Evolutionary conservation across 1,284 basidiomycete genomes (phyloP).

Genomic region (Butyriboletus appendiculatus): DNA sequence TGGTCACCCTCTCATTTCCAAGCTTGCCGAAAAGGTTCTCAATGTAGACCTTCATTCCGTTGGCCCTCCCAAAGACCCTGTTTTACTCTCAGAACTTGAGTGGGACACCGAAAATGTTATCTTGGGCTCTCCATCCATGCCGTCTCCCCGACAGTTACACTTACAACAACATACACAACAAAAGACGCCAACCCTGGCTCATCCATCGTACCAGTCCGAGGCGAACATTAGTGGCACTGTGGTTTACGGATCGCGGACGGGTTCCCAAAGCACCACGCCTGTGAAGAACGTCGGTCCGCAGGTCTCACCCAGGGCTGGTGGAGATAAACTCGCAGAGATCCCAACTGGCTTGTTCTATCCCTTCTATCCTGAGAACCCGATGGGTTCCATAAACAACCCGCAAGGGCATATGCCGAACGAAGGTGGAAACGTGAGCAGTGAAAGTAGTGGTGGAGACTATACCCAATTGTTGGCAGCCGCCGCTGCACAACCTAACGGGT

Average conservation of each 20-base stretch:
- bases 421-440: conserved; percentile 19
- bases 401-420: conserved; percentile 25
- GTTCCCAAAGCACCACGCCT: conserved; percentile 35
- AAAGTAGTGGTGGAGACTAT: conserved; percentile 41
- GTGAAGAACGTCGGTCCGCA: conserved; percentile 27
- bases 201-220: conserved; percentile 24
- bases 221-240: conserved; percentile 19
- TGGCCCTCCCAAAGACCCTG: conserved; percentile 54
- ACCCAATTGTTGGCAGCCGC: conserved; percentile 56
- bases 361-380: conserved; percentile 62
- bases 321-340: conserved; percentile 57
- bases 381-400: conserved; percentile 22
- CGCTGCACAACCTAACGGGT: conserved; percentile 46
- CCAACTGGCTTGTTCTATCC: conserved; percentile 71
- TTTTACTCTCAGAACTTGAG: conserved; percentile 64
- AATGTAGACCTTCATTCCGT: conserved; percentile 63
- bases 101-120: conserved; percentile 58
- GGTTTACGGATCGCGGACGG: conserved; percentile 39
- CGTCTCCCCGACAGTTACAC: conserved; percentile 32
- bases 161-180: conserved; percentile 36
- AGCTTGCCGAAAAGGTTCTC: conserved; percentile 75
- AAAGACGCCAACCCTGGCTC: conserved; percentile 46
- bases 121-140: conserved; percentile 32
- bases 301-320: conserved; percentile 24
- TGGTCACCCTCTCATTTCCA: conserved; percentile 77